Percentiles rank a stretch among this genome's conserved stretches.
phyloP scores from a whole-genome alignment of 1,284 basidiomycete species.

The Apiotrichum veenhuisii region DNA sequence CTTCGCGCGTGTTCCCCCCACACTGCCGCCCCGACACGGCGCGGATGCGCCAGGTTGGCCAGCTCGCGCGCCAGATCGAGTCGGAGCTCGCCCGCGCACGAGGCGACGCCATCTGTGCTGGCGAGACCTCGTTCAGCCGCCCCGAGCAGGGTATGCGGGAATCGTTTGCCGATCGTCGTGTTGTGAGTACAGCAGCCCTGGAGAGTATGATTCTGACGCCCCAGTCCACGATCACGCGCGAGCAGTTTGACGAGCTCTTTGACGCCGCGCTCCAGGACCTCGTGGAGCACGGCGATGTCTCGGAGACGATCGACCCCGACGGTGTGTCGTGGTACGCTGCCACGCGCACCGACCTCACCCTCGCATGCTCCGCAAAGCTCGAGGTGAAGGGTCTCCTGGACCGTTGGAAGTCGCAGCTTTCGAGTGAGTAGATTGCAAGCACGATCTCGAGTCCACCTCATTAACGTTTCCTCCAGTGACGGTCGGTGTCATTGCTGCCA shows the following conservation, averaged over 20 bases:
- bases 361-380: slow-evolving; percentile 67
- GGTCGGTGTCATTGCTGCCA: slow-evolving; percentile 36
- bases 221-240: slow-evolving; percentile 33
- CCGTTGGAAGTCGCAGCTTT: slow-evolving; percentile 64
- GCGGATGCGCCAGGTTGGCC: slow-evolving; percentile 71
- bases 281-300: slow-evolving; percentile 72
- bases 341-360: slow-evolving; percentile 65
- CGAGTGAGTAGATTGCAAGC: slow-evolving; percentile 55
- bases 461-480: slow-evolving; percentile 31
- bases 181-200: slow-evolving; percentile 23
- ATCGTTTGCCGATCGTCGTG: slow-evolving; percentile 32
- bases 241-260: slow-evolving; percentile 44
- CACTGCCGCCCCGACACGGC: slow-evolving; percentile 77
- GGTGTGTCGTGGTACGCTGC: slow-evolving; percentile 76
- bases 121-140: slow-evolving; percentile 60
- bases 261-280: slow-evolving; percentile 75
- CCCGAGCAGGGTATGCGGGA: slow-evolving; percentile 54
- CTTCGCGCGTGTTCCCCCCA: slow-evolving; percentile 73
- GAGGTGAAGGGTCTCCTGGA: slow-evolving; percentile 64
- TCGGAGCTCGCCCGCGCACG: slow-evolving; percentile 63
- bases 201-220: not conserved
- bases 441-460: not conserved
- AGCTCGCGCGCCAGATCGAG: slow-evolving; percentile 70
- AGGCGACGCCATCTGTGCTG: slow-evolving; percentile 66
- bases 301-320: slow-evolving; percentile 66